Base-by-base conservation (phyloP, 345 rosid species). In the sweet orange (Citrus sinensis) region DNA sequence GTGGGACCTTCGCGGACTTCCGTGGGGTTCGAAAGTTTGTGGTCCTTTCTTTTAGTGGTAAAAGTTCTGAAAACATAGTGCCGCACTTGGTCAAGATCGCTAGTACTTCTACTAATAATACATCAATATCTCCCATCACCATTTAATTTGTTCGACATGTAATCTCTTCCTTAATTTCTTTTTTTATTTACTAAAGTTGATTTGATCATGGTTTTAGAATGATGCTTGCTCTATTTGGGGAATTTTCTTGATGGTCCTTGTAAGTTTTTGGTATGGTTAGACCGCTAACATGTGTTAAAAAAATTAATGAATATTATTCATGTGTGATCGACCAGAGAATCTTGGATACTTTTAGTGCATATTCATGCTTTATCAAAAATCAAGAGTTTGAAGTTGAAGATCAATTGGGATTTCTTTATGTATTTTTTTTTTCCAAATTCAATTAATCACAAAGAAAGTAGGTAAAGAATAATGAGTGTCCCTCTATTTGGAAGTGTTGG, bases 41-140 rank as follows among this genome's bases (percentile, higher is more conserved):
- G 14, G 62, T 22, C 89, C 91, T 86, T 86, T 82, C 89, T 78
- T 86, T 88, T 68, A 30, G 54, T 11, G 76, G 82, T 51, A 83
- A 82, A 78, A 81, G 58, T 72, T 82, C 73, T 72, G 71, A 64
- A 83, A 80, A 29, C 22, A 58, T 40, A 73, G 81, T 32, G 85
- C 87, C 51, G 81, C 89, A 86, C 82, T 78, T 10, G 24, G 86
- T 79, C 80, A 80, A 56, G 76, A 76, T 78, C 67, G 68, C 71
- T 54, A 70, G 68, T 80, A 22, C 83, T 76, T 76, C 46, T 77
- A 67, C 16, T 13, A 46, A 78, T 46, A 80, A 68, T 76, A 75
- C 76, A 51, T 58, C 68, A 37, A 51, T 9, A 76, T 80, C 58
- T 80, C 39, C 39, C 34, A 76, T 72, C 77, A 70, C 10, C 27